Evolutionary conservation across 2,329 filamentous ascomycete genomes (phyloP).

Genomic region (Corynespora cassiicola): DNA sequence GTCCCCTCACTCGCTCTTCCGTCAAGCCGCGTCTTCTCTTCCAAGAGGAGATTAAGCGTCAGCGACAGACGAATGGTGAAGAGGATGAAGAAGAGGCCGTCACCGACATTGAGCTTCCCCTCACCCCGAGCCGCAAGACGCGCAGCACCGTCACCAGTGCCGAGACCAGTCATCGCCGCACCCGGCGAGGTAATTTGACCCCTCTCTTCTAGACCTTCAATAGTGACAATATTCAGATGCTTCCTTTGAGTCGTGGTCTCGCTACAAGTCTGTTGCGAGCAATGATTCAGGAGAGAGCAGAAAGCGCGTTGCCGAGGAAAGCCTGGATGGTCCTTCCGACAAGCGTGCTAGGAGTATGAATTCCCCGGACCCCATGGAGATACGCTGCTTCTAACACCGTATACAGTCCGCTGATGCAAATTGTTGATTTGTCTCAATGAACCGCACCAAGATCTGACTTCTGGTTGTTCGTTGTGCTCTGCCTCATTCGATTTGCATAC

Average conservation of each 20-base stretch:
- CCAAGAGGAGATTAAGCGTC: constrained; percentile 58
- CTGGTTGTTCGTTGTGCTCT: no score
- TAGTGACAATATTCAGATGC: constrained; percentile 28
- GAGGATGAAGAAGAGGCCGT: constrained; percentile 61
- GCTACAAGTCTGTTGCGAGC: constrained; percentile 62
- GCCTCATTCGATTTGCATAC: constrained; percentile 2
- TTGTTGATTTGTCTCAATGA: constrained; percentile 1
- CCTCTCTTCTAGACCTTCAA: constrained; percentile 12
- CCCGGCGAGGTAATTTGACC: constrained; percentile 62
- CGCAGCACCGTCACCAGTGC: constrained; percentile 60
- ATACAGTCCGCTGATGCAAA: constrained; percentile 14
- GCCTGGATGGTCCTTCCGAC: constrained; percentile 32
- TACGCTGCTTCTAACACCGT: constrained; percentile 33
- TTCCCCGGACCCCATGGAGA: constrained; percentile 29
- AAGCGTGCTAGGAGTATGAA: constrained; percentile 43
- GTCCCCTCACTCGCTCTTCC: constrained; percentile 69
- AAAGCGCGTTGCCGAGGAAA: no score
- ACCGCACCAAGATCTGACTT: no score
- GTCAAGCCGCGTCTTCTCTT: constrained; percentile 78
- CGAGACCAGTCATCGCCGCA: constrained; percentile 63
- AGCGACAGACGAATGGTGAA: constrained; percentile 46
- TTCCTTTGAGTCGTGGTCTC: constrained; percentile 70
- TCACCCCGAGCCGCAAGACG: constrained; percentile 36
- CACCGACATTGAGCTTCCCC: constrained; percentile 58
- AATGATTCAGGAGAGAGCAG: constrained; percentile 44